These are phyloP conservation scores for Solanum hybrid DNA, from an alignment of 305 asterid species.

Conservation along the genomic window DNA sequence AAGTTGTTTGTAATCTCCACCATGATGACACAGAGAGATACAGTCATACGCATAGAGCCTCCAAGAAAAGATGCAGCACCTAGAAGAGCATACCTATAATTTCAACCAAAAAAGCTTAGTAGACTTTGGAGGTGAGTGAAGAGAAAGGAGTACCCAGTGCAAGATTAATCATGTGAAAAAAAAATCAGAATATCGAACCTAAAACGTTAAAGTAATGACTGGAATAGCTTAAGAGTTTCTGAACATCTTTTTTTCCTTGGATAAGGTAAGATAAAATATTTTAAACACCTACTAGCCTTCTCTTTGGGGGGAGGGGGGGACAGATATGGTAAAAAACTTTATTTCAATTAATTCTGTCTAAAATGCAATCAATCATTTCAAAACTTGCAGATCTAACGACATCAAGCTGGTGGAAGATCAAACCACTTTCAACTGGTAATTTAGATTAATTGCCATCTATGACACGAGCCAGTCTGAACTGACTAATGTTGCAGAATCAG, in stretches of 20 bases:
- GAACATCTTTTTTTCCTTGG: too few species aligned
- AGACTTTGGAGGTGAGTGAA: neutral
- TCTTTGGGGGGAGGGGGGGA: too few species aligned
- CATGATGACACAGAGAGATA: constrained; percentile 96
- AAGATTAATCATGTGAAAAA: neutral
- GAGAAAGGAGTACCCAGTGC: neutral
- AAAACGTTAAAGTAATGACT: too few species aligned
- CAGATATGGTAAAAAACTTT: too few species aligned
- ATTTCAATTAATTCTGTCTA: too few species aligned
- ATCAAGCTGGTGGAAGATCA: neutral
- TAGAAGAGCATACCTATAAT: constrained; percentile 80
- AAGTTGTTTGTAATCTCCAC: constrained; percentile 93
- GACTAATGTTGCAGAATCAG: neutral
- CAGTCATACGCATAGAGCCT: constrained; percentile 99
- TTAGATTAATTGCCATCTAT: neutral
- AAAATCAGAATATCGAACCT: too few species aligned
- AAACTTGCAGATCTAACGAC: too few species aligned
- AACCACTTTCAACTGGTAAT: neutral
- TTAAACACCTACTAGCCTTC: too few species aligned
- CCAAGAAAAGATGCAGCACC: constrained; percentile 99
- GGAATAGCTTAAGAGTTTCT: too few species aligned
- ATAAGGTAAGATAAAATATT: too few species aligned
- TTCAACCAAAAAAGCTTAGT: constrained; percentile 2
- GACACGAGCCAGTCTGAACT: neutral
- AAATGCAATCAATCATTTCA: too few species aligned